Percentiles rank a stretch among this genome's conserved stretches.
Conservation (phyloP, 495 filamentous ascomycete genomes). For the Cercophora sp. region DNA sequence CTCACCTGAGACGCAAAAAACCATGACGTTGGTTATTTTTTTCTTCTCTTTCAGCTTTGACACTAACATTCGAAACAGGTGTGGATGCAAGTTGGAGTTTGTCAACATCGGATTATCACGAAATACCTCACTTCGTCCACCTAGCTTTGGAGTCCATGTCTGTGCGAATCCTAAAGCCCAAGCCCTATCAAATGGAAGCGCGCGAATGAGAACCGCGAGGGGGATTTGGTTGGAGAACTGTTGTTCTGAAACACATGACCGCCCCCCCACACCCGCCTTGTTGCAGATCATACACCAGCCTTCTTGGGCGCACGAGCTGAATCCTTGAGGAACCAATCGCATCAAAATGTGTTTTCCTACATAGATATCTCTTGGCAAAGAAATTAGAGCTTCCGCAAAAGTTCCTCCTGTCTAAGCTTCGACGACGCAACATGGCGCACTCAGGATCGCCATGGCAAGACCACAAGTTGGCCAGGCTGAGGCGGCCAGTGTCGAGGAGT, state of each 20-base stretch:
- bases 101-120: too few species aligned
- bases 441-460: too few species aligned
- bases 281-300: background rate
- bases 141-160: slow-evolving; percentile 9
- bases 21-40: too few species aligned
- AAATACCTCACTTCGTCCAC: too few species aligned
- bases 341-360: background rate
- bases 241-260: slow-evolving; percentile 6
- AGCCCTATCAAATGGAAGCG: background rate
- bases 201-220: background rate
- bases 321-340: slow-evolving; percentile 12
- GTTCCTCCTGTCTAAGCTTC: background rate
- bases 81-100: too few species aligned
- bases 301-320: background rate
- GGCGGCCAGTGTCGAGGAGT: too few species aligned
- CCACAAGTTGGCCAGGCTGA: too few species aligned
- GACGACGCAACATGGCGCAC: too few species aligned
- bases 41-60: too few species aligned
- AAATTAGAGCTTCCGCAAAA: background rate
- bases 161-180: slow-evolving; percentile 2
- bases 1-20: too few species aligned
- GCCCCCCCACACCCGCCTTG: background rate
- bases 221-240: background rate
- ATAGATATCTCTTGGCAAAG: background rate
- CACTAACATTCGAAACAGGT: too few species aligned